Percentiles rank a stretch among this genome's conserved stretches.
phyloP scores from a whole-genome alignment of 768 basidiomycete species.

The Pleurotus pulmonarius region DNA sequence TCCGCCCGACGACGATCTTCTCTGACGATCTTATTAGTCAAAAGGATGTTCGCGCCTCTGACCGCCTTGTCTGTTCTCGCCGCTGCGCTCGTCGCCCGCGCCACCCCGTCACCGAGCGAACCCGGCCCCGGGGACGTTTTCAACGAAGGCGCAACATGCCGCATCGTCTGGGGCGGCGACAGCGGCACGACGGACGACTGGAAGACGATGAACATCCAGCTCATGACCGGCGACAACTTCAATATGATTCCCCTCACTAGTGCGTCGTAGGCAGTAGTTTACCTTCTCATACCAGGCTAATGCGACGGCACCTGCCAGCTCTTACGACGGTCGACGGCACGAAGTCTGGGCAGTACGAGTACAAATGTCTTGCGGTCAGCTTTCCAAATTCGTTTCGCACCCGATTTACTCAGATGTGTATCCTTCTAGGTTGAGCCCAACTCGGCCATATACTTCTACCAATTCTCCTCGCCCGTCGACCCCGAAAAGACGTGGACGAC shows the following conservation, averaged over 20 bases:
- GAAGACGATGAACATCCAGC: conserved; percentile 70
- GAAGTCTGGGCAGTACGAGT: conserved; percentile 42
- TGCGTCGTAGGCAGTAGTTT: conserved; percentile 28
- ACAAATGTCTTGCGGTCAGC: conserved; percentile 64
- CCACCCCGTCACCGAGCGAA: conserved; percentile 53
- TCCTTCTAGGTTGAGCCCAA: conserved; percentile 51
- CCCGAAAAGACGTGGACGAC: conserved; percentile 59
- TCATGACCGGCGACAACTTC: conserved; percentile 78
- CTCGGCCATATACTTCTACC: conserved; percentile 78
- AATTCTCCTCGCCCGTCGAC: conserved; percentile 51
- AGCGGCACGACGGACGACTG: conserved; percentile 47
- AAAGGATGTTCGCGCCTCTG: conserved; percentile 34
- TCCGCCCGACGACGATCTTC: neutral
- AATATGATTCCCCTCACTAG: conserved; percentile 66
- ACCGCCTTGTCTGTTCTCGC: conserved; percentile 34
- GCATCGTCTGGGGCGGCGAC: conserved; percentile 59
- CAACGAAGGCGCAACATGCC: conserved; percentile 54
- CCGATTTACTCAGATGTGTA: neutral
- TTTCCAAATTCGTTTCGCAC: neutral
- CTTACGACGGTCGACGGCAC: conserved; percentile 69
- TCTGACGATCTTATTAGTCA: neutral
- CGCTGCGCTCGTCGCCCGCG: conserved; percentile 38
- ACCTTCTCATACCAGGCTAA: neutral
- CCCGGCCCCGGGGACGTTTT: conserved; percentile 60
- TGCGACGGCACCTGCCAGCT: conserved; percentile 35